Base-by-base conservation (phyloP, 1,139 yeast species). In the Pichia kudriavzevii region DNA sequence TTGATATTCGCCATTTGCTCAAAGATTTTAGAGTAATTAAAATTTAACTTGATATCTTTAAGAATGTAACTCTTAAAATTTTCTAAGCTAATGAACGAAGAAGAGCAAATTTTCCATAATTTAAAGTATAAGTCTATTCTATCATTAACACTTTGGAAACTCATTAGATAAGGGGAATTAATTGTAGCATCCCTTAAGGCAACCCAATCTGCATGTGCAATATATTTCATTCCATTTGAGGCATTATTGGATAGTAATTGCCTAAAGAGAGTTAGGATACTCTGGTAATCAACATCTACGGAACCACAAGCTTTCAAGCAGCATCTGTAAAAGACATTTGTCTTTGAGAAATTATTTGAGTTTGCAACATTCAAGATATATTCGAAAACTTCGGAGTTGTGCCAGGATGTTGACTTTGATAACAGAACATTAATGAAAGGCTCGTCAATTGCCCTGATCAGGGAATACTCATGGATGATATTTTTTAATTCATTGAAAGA, bases 121-220 rank as follows among this genome's bases (percentile, higher is more conserved):
- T 74, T 67, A 56, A 74, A 68, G 58, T 79, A 81, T 14, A 79
- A 58, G 25, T 64, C 64, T 41, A 66, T 66, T 58, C 84, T 67
- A 30, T 66, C 67, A 42, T 47, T 53, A 21, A 54, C 49, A 30
- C 49, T 45, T 6, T 28, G 34, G 37, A 54, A 52, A n/a, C 36
- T 38, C 29, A 26, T 40, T n/a, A 55, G 43, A 38, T 41, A 58
- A 17, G 56, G 58, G 2, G 76, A 64, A 34, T 72, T 69, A 31
- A 80, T 69, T 5, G 91, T 80, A 11, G 88, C 82, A 56, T 79
- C 85, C 60, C 88, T 70, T 41, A 87, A 63, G 2, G 95, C 83
- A 32, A 88, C 79, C 91, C 94, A 83, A 60, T 84, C 94, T 18
- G 91, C 93, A 50, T 75, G 75, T 9, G 94, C 88, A 48, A 78